Base-by-base conservation (phyloP, 495 filamentous ascomycete species). In the Annulohypoxylon maeteangense region DNA sequence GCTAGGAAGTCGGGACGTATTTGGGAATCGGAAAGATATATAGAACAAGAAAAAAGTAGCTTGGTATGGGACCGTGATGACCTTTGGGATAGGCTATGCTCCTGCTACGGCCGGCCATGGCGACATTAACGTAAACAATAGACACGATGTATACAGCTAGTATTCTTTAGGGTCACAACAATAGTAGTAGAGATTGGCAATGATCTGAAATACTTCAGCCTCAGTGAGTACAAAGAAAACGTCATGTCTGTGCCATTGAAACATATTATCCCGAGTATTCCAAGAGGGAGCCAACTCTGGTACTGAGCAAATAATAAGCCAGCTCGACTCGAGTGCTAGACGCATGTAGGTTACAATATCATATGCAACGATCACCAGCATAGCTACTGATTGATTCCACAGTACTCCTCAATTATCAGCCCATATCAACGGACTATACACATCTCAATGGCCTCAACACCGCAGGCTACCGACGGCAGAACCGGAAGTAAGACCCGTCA, bases 151-250 rank as follows among this genome's bases (percentile, higher is more conserved):
- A 55, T 34, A 10, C 18, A 55, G 16, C 20, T 20, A 55, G 51
- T 20, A 20, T 32, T 20, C 50, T 18, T 11, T 55, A 5, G 51
- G 16, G 7, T 3, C 20, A 7, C 12, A 25, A 20, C 20, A 11
- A 12, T 34, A 38, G 29, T 31, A 56, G 34, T 38, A 56, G 23
- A 51, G 22, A 51, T 51, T 29, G 12, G 11, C 47, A 51, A 51
- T 51, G 12, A 51, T 51, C 23, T 27, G 22, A 51, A 51, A 29
- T 14, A 14, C 29, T 31, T 29, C 22, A 51, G 47, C 47, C 47
- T 51, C 47, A 27, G n/a, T 51, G 6, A 29, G 23, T 51, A 51
- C 47, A 51, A 29, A 51, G 47, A 51, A 34, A 54, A 25, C 50
- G 29, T 8, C 16, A 54, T 32, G 29, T 11, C 29, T 34, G 25